These are phyloP conservation scores for Pyrenophora tritici-repentis DNA, from an alignment of 2,329 filamentous ascomycete species.

Conservation along the genomic window DNA sequence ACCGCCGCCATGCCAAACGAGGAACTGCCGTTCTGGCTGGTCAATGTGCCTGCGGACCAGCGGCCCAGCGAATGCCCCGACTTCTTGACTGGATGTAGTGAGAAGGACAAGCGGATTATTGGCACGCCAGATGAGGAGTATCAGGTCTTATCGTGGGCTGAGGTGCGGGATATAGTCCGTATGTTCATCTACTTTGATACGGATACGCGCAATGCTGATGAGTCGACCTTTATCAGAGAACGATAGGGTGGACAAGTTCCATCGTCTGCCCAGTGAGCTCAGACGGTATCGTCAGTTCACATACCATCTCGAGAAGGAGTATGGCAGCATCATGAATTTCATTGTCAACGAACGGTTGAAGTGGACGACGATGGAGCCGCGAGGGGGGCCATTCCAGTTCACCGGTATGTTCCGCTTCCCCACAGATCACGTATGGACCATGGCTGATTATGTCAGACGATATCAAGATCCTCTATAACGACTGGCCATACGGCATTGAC, in stretches of 20 bases:
- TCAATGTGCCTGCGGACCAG: constrained; percentile 70
- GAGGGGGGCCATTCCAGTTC: constrained; percentile 51
- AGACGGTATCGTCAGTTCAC: constrained; percentile 77
- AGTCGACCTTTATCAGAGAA: constrained; percentile 45
- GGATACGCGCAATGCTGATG: constrained; percentile 10
- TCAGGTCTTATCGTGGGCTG: constrained; percentile 67
- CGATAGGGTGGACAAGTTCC: constrained; percentile 77
- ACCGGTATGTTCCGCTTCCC: constrained; percentile 5
- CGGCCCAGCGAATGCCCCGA: constrained; percentile 71
- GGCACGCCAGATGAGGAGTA: constrained; percentile 72
- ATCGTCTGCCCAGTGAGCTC: constrained; percentile 75
- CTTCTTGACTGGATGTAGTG: constrained; percentile 66
- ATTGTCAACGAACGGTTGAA: constrained; percentile 70
- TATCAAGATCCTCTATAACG: constrained; percentile 79
- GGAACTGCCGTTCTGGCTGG: constrained; percentile 74
- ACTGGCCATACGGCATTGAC: constrained; percentile 93
- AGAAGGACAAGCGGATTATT: constrained; percentile 74
- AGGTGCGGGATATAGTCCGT: constrained; percentile 65
- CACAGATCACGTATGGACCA: not conserved
- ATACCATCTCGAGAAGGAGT: constrained; percentile 63
- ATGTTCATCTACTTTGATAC: constrained; percentile 13
- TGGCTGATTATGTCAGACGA: constrained; percentile 55
- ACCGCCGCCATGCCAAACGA: constrained; percentile 11
- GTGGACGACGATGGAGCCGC: constrained; percentile 62
- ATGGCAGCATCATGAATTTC: constrained; percentile 80